A percentile compares a stretch with the other conserved stretches of the same genome.
phyloP scores from a whole-genome alignment of 2,329 filamentous ascomycete species.

The Penicillium psychrosexuale region DNA sequence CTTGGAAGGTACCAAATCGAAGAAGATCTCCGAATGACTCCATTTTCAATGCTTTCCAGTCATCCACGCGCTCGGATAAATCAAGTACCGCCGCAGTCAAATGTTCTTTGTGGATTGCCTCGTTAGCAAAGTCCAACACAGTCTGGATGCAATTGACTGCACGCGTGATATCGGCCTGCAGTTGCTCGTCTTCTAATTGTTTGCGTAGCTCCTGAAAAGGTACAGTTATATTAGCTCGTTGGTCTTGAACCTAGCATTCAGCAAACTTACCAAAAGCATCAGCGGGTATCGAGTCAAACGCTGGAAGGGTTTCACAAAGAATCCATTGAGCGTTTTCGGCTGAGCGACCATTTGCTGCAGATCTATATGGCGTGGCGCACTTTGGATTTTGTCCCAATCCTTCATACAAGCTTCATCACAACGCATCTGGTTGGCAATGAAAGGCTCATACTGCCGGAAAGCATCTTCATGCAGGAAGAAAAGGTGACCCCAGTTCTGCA shows the following conservation, averaged over 20 bases:
- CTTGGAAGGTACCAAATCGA: constrained; percentile 84
- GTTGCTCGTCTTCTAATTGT: constrained; percentile 70
- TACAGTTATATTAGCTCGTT: not conserved
- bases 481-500: constrained; percentile 92
- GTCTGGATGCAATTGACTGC: constrained; percentile 81
- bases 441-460: constrained; percentile 92
- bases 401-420: constrained; percentile 80
- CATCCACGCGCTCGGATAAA: constrained; percentile 77
- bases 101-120: constrained; percentile 84
- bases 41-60: constrained; percentile 92
- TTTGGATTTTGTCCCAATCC: constrained; percentile 81
- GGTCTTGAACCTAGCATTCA: not conserved
- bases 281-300: constrained; percentile 91
- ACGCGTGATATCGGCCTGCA: constrained; percentile 67
- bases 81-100: constrained; percentile 80
- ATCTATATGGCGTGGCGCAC: constrained; percentile 63
- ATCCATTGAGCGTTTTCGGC: constrained; percentile 83
- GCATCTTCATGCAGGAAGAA: constrained; percentile 81
- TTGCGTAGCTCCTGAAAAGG: constrained; percentile 71
- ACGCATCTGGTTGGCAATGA: constrained; percentile 93
- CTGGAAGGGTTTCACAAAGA: constrained; percentile 95
- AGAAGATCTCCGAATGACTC: constrained; percentile 89
- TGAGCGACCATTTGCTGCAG: constrained; percentile 75
- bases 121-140: constrained; percentile 80
- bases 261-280: constrained; percentile 66